These are phyloP conservation scores for Mimosa pudica DNA, from an alignment of 306 rosid species.

Conservation along the genomic window DNA sequence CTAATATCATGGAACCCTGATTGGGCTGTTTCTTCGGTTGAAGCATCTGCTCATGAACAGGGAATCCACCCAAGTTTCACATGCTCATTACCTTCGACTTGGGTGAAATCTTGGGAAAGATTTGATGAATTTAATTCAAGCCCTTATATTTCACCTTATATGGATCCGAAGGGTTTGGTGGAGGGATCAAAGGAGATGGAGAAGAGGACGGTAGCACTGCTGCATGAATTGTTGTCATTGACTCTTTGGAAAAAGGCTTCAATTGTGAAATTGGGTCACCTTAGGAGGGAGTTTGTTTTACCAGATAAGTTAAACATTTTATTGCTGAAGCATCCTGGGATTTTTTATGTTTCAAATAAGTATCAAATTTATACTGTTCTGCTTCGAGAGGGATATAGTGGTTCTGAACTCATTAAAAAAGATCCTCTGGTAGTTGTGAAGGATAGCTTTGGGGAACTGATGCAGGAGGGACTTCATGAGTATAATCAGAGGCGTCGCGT, in stretches of 20 bases:
- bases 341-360: constrained; percentile 81
- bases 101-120: constrained; percentile 82
- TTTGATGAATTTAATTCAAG: constrained; percentile 58
- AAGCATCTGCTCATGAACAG: constrained; percentile 45
- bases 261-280: constrained; percentile 77
- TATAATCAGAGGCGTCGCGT: constrained; percentile 59
- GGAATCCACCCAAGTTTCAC: constrained; percentile 59
- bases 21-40: constrained; percentile 61
- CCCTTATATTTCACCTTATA: constrained; percentile 77
- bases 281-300: constrained; percentile 66
- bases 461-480: constrained; percentile 97
- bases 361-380: constrained; percentile 73
- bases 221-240: constrained; percentile 82
- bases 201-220: constrained; percentile 75
- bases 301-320: constrained; percentile 68
- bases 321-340: constrained; percentile 80
- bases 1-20: constrained; percentile 70
- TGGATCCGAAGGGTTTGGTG: constrained; percentile 42
- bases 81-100: constrained; percentile 66
- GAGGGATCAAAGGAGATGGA: constrained; percentile 75
- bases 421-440: constrained; percentile 77
- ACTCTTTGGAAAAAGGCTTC: constrained; percentile 84
- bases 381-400: constrained; percentile 76
- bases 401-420: constrained; percentile 65
- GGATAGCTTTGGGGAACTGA: constrained; percentile 83